phyloP scores from a whole-genome alignment of 352 stramenopile species.

The Elongisporangium undulatum region DNA sequence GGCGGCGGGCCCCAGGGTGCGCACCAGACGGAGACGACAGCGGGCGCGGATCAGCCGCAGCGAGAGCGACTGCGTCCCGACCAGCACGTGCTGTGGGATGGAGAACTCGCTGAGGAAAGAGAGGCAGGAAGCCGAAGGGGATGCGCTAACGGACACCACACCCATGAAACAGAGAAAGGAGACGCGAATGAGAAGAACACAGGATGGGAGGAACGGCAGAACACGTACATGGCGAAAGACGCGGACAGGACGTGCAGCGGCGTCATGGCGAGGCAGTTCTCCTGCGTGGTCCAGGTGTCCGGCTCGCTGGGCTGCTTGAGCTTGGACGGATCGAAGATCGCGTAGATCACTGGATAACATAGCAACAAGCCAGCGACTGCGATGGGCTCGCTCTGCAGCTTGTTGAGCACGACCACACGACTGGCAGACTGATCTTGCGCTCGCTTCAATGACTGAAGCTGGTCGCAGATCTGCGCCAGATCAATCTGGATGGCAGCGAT shows the following conservation, averaged over 20 bases:
- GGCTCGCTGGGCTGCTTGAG: background rate
- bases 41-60: background rate
- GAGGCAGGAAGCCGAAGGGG: background rate
- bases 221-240: constrained; percentile 12
- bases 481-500: background rate
- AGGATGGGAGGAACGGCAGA: background rate
- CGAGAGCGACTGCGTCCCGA: background rate
- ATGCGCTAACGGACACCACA: constrained; percentile 1
- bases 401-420: constrained; percentile 2
- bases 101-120: constrained; percentile 31
- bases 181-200: constrained; percentile 16
- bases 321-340: constrained; percentile 9
- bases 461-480: background rate
- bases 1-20: background rate
- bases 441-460: background rate
- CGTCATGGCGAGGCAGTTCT: constrained; percentile 52
- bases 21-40: background rate
- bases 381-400: constrained; percentile 4
- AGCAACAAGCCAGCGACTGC: constrained; percentile 36
- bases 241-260: constrained; percentile 34
- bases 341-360: constrained; percentile 41
- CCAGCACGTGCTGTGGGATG: constrained; percentile 33
- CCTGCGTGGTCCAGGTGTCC: constrained; percentile 21
- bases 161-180: background rate
- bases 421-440: background rate